Conservation (phyloP, 2,329 filamentous ascomycete species). For the Ceratocystis eucalypticola region DNA sequence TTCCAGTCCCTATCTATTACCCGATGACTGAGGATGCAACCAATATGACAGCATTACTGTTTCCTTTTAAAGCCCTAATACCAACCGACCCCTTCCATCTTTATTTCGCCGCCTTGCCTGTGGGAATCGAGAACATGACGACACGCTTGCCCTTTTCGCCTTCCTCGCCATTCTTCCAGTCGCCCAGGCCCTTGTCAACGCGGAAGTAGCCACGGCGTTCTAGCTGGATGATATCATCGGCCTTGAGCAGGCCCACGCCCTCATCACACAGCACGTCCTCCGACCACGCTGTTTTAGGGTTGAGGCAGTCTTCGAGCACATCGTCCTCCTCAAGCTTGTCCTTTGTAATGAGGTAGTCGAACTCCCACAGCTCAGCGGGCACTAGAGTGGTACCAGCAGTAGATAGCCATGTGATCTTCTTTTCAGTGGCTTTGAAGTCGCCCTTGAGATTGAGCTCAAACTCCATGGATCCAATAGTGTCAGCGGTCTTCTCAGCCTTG, state of each 20-base stretch:
- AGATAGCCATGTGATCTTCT: conserved; percentile 92
- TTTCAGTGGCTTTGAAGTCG: conserved; percentile 87
- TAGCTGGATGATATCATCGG: conserved; percentile 86
- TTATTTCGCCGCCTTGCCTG: conserved; percentile 37
- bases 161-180: conserved; percentile 39
- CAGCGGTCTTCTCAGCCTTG: conserved; percentile 34
- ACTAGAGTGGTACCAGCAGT: conserved; percentile 62
- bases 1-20: conserved; percentile 3
- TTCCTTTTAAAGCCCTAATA: not conserved
- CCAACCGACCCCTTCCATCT: not conserved
- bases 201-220: conserved; percentile 88
- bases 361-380: conserved; percentile 45
- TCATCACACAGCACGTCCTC: conserved; percentile 66
- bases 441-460: conserved; percentile 83
- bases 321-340: conserved; percentile 87
- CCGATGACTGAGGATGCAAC: not conserved
- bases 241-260: conserved; percentile 65
- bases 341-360: conserved; percentile 61
- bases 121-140: conserved; percentile 45
- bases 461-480: conserved; percentile 53
- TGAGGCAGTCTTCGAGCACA: conserved; percentile 70
- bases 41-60: not conserved
- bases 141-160: conserved; percentile 35
- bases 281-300: conserved; percentile 58
- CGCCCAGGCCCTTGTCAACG: conserved; percentile 52